These are phyloP conservation scores for Haberlea rhodopensis DNA, from an alignment of 257 asterid species.

Conservation along the genomic window DNA sequence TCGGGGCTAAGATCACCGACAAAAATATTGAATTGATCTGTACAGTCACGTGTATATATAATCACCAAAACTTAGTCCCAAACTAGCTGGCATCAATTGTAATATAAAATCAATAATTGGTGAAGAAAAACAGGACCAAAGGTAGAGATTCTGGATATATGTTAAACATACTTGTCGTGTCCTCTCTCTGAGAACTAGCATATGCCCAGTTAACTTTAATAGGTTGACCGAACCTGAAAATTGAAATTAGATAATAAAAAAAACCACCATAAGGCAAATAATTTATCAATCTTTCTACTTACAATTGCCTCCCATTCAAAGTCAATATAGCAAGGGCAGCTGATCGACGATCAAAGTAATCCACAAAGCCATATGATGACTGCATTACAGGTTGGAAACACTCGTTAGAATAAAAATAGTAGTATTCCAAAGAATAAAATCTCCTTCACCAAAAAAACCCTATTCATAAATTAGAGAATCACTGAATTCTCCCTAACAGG, in stretches of 20 bases:
- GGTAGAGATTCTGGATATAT: neutral
- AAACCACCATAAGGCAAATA: conserved; percentile 14
- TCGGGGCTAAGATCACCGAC: conserved; percentile 95
- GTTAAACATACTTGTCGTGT: conserved; percentile 62
- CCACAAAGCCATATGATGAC: conserved; percentile 92
- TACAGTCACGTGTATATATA: conserved; percentile 8
- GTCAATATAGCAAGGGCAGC: conserved; percentile 74
- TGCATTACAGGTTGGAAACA: conserved; percentile 36
- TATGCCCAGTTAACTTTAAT: conserved; percentile 92
- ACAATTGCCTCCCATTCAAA: conserved; percentile 80
- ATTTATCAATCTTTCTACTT: conserved; percentile 29
- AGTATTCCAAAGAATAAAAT: neutral
- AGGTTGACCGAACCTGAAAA: conserved; percentile 78
- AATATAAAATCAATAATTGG: conserved; percentile 4
- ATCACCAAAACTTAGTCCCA: neutral
- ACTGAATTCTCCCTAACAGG: neutral
- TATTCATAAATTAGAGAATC: neutral
- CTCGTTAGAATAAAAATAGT: neutral
- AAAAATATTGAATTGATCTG: conserved; percentile 80
- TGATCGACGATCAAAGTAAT: conserved; percentile 74
- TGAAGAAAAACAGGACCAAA: conserved; percentile 10
- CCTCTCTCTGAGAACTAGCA: conserved; percentile 82
- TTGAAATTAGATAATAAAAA: conserved; percentile 31
- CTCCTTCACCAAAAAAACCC: neutral
- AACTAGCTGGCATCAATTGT: neutral